Conservation (phyloP, 164 flowering plant genomes). For the Macadamia integrifolia region DNA sequence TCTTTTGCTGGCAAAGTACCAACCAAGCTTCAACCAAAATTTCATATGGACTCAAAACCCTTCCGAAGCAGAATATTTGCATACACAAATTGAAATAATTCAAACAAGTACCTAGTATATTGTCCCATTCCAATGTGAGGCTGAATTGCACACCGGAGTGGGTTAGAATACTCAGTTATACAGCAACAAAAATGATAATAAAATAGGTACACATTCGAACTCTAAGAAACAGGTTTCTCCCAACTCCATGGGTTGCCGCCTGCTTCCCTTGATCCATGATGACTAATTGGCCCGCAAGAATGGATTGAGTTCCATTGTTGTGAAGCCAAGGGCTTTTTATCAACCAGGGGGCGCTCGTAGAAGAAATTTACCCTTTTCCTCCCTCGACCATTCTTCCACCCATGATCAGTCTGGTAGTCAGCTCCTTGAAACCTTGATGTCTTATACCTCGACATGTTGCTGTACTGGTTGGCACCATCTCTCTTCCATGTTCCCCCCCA, state of each 20-base stretch:
- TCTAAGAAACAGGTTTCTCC: conserved; percentile 20
- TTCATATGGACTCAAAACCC: too few relatives aligned
- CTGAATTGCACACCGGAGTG: too few relatives aligned
- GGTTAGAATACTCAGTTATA: too few relatives aligned
- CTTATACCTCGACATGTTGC: conserved; percentile 20
- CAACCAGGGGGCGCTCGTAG: conserved; percentile 12
- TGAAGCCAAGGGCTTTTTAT: conserved; percentile 15
- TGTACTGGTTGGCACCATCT: conserved; percentile 25
- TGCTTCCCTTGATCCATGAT: conserved; percentile 14
- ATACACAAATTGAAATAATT: too few relatives aligned
- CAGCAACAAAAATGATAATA: too few relatives aligned
- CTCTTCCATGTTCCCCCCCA: conserved; percentile 29
- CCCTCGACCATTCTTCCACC: conserved; percentile 26
- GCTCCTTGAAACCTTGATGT: conserved; percentile 35
- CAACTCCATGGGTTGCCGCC: conserved; percentile 14
- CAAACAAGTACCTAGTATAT: too few relatives aligned
- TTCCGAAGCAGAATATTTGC: too few relatives aligned
- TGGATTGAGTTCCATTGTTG: conserved; percentile 19
- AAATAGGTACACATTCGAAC: too few relatives aligned
- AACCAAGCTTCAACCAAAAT: too few relatives aligned
- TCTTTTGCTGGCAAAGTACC: too few relatives aligned
- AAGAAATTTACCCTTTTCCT: conserved; percentile 29
- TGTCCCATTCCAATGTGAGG: too few relatives aligned
- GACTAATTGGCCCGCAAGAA: conserved; percentile 19
- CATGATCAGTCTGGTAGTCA: conserved; percentile 17